A percentile compares a stretch with the other conserved stretches of the same genome.
Conservation (phyloP, 345 rosid species). For the Populus davidiana region DNA sequence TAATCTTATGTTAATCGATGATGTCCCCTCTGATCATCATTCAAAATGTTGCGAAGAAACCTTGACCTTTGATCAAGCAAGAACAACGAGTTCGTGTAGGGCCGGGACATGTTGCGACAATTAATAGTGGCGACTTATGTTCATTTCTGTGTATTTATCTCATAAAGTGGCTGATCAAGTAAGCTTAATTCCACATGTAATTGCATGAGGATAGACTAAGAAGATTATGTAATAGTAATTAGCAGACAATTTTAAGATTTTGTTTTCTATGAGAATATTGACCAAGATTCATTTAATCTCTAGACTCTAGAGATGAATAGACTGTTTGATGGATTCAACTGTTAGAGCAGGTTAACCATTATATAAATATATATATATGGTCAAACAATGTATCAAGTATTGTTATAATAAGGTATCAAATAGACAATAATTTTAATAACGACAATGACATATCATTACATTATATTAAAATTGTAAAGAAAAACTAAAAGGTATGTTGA, state of each 20-base stretch:
- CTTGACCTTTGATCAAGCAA: not conserved
- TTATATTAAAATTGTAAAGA: too few species aligned
- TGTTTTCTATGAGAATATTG: not conserved
- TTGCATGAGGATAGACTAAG: not conserved
- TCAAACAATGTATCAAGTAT: not conserved
- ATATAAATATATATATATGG: not conserved
- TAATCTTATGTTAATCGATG: not conserved
- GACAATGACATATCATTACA: not conserved
- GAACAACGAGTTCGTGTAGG: not conserved
- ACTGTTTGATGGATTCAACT: not conserved
- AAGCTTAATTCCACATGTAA: not conserved
- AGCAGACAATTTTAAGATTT: not conserved
- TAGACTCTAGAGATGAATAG: not conserved
- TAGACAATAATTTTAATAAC: not conserved
- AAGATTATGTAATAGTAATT: not conserved
- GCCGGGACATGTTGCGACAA: conserved; percentile 4
- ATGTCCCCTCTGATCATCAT: conserved; percentile 1
- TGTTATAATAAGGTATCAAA: not conserved
- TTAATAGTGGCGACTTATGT: not conserved
- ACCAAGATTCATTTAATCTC: not conserved
- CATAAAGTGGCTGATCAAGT: not conserved
- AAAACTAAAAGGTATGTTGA: too few species aligned
- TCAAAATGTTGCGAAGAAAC: not conserved
- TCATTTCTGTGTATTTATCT: not conserved
- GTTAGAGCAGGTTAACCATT: not conserved